Conservation (phyloP, 495 filamentous ascomycete species). For the Aspergillus affinis region DNA sequence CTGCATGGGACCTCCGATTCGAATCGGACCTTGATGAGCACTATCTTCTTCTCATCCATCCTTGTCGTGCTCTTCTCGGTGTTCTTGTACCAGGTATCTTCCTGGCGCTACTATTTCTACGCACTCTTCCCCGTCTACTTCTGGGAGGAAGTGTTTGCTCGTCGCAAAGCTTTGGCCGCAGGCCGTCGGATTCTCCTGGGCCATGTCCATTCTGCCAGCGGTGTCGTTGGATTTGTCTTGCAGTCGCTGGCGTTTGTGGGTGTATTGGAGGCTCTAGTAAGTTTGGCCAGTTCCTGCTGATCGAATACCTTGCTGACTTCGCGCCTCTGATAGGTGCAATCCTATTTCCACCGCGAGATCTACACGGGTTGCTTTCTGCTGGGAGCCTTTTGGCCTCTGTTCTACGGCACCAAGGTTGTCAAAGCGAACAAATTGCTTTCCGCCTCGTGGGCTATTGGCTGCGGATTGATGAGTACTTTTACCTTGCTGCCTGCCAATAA, state of each 20-base stretch:
- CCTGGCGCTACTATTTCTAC: constrained; percentile 88
- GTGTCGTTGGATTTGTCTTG: constrained; percentile 52
- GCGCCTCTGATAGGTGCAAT: constrained; percentile 55
- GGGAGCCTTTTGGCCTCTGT: constrained; percentile 73
- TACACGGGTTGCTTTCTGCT: constrained; percentile 77
- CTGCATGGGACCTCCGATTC: constrained; percentile 69
- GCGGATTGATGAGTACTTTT: constrained; percentile 82
- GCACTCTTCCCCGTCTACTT: constrained; percentile 89
- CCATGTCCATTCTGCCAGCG: constrained; percentile 58
- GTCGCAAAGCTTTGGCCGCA: constrained; percentile 64
- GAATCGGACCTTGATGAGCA: constrained; percentile 60
- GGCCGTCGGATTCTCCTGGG: constrained; percentile 69
- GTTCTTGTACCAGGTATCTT: constrained; percentile 74
- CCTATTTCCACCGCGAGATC: constrained; percentile 88
- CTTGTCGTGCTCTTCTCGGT: constrained; percentile 73
- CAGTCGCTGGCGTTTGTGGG: constrained; percentile 66
- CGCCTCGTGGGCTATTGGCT: constrained; percentile 72
- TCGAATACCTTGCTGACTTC: constrained; percentile 6
- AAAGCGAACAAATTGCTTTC: constrained; percentile 59
- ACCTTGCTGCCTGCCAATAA: constrained; percentile 88
- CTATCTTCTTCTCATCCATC: constrained; percentile 70
- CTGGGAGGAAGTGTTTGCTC: constrained; percentile 94
- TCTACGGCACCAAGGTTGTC: constrained; percentile 74
- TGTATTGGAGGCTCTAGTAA: constrained; percentile 80
- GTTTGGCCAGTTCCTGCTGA: constrained; percentile 26